These are phyloP conservation scores for Pyrus hybrid DNA, from an alignment of 331 rosid species.

Conservation along the genomic window DNA sequence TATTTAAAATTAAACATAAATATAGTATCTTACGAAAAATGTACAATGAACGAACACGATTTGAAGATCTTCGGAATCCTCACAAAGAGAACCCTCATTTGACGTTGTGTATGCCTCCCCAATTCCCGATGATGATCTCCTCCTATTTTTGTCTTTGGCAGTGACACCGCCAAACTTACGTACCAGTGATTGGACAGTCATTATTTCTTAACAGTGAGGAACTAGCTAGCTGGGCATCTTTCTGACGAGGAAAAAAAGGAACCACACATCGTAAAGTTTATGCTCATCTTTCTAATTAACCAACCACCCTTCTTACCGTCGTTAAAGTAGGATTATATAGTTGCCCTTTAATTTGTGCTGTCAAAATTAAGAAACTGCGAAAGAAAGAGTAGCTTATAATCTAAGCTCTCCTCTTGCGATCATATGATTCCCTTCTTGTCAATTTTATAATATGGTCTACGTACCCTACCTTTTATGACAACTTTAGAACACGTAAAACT, in stretches of 20 bases:
- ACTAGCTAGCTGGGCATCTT: not conserved
- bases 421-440: slow-evolving; percentile 14
- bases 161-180: not conserved
- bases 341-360: slow-evolving; percentile 24
- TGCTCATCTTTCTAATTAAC: not conserved
- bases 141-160: too few species aligned
- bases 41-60: too few species aligned
- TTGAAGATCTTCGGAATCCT: rapidly evolving
- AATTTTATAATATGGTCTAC: not conserved
- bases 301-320: not conserved
- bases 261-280: not conserved
- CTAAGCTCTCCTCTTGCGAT: slow-evolving; percentile 25
- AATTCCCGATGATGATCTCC: too few species aligned
- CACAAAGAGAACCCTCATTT: too few species aligned
- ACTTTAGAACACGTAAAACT: slow-evolving; percentile 49
- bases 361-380: slow-evolving; percentile 18
- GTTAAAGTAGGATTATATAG: not conserved
- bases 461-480: slow-evolving; percentile 28
- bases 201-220: not conserved
- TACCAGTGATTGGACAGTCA: not conserved
- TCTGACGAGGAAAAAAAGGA: not conserved
- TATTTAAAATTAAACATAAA: too few species aligned
- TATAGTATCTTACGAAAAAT: too few species aligned
- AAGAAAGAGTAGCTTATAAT: slow-evolving; percentile 28
- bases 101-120: too few species aligned